phyloP scores from a whole-genome alignment of 1,139 yeast species.

The Kodamaea derodonti region DNA sequence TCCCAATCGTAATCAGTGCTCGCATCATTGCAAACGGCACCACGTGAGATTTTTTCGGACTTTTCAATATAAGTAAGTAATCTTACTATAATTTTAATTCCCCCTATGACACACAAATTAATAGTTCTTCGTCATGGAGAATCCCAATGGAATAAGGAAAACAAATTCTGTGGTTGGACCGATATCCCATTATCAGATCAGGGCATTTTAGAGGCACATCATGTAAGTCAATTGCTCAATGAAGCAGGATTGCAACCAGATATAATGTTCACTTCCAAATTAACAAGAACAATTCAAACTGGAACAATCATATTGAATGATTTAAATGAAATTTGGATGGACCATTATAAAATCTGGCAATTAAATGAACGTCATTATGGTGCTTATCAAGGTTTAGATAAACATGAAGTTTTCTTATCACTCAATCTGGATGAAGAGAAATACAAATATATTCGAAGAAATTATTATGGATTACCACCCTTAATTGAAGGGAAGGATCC shows the following conservation, averaged over 20 bases:
- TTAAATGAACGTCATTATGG: constrained; percentile 81
- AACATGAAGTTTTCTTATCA: constrained; percentile 47
- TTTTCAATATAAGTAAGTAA: too few relatives aligned
- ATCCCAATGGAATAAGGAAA: constrained; percentile 66
- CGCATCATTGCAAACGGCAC: too few relatives aligned
- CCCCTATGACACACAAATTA: constrained; percentile 38
- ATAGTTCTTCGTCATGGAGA: constrained; percentile 72
- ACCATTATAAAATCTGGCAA: constrained; percentile 59
- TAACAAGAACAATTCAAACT: constrained; percentile 64
- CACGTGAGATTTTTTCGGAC: not conserved
- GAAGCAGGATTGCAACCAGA: constrained; percentile 43
- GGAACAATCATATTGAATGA: constrained; percentile 55
- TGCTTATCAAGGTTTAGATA: constrained; percentile 64
- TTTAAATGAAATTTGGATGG: constrained; percentile 43
- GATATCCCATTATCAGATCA: constrained; percentile 61
- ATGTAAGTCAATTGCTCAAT: constrained; percentile 53
- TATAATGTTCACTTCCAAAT: constrained; percentile 59
- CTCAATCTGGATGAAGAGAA: constrained; percentile 56
- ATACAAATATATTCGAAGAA: constrained; percentile 65
- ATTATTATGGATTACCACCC: constrained; percentile 69
- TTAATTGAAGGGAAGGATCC: constrained; percentile 26
- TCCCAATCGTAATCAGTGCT: too few relatives aligned
- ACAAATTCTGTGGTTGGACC: constrained; percentile 82
- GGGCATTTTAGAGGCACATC: constrained; percentile 59
- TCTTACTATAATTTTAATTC: too few relatives aligned